Base-by-base conservation (phyloP, 768 basidiomycete genomes). In the Tulasnella sp. region DNA sequence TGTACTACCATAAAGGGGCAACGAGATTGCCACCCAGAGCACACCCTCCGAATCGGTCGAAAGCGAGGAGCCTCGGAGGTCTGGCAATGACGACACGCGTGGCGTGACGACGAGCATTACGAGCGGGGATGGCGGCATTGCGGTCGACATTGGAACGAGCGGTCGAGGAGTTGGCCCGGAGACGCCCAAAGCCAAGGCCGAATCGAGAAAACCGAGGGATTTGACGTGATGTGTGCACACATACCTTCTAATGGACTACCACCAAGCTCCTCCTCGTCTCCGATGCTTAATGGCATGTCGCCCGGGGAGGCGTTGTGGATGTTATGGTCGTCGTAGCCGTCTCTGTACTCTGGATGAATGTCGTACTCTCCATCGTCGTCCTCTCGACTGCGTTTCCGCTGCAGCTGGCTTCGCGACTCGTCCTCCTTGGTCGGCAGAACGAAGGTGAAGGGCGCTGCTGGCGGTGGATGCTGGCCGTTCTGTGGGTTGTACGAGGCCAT, bases 331-430 rank as follows among this genome's bases (percentile, higher is more conserved):
- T 72, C 41, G 42, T 72, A 46, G 28, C 20, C 16, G 79, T 80
- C 50, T 31, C 48, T 22, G 34, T 42, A 54, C 14, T 60, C 41
- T 42, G 77, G 77, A 44, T 78, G 77, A 40, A 78, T 54, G 58
- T 78, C 77, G 58, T 78, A 42, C 14, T 80, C 79, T 28, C 60
- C 80, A 58, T 80, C 79, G 44, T 80, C 79, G 69, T 80, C 79
- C 7, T 75, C 72, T n/a, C 72, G 37, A 69, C 44, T 46, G n/a
- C 79, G 72, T 60, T 80, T 80, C 42, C 64, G 34, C n/a, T 48
- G 14, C 76, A 72, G 76, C 76, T 81, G 46, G 64, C 40, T n/a
- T 18, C 37, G 74, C 50, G 64, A 6, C 24, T 69, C 64, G 72
- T 79, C 20, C 5, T 74, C 37, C 42, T 50, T 42, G 74, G 48